Evolutionary conservation across 139 green algal species (phyloP), one percentile per base, ranked within the genome.

Genomic region (Marvania coccoides): DNA sequence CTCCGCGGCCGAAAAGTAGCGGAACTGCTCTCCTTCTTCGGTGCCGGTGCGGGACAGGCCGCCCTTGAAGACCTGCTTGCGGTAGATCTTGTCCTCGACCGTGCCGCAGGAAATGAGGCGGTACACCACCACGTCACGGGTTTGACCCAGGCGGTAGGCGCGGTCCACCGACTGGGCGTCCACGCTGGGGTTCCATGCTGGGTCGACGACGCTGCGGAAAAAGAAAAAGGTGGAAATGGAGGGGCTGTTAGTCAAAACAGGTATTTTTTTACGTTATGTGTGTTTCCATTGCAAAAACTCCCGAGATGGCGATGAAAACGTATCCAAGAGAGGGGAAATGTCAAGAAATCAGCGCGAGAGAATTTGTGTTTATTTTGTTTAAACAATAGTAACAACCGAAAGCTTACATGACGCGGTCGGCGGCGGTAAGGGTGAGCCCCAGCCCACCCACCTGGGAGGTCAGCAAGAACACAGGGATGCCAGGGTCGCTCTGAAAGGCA

Each of bases 31-130:
- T 3, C 83, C 88, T n/a, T 87, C 83, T 72, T 94, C 75, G 6
- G 78, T 91, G 37, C 83, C 90, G 2, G 78, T 81, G 24, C 77
- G 71, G 29, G 75, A 86, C 51, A 96, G 77, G 13, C 80, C 88
- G 4, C 79, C 83, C 77, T 94, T 93, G 78, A 85, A 93, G 40
- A 93, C 76, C 71, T 96, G 87, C 63, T 83, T 87, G 34, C 81
- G 69, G 76, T 94, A 93, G 31, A 95, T 93, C 76, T 95, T 95
- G 74, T 96, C 90, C 80, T 95, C 90, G 40, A 95, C 82, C 12
- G 87, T 96, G 13, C 87, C 88, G 54, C 85, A 95, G 0, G 78
- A 91, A 48, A 95, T 92, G 1, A 96, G 81, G 40, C 90, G 78
- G 75, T 94, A 94, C 61, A 92, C 85, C 19, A 93, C 78, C 19